Evolutionary conservation across 768 basidiomycete genomes (phyloP), one percentile per base, ranked within the genome.

Genomic region (Xerocomellus chrysenteron): DNA sequence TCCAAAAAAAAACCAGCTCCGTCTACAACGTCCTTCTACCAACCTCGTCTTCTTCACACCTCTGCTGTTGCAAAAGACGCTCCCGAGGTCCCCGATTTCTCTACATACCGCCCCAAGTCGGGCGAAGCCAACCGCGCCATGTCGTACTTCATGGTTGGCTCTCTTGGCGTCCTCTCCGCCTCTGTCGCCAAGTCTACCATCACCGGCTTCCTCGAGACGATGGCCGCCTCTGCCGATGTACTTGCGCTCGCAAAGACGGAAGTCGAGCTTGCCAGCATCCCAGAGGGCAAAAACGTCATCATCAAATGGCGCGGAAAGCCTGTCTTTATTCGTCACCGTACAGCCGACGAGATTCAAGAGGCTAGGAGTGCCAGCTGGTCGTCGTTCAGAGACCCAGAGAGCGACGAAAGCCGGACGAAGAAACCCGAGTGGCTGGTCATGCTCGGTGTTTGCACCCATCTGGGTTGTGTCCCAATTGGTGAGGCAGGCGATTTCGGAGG

Each of bases 231-330:
- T 39, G 94, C 96, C 36, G 97, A 99, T 70, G 96, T 99, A 51
- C 86, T 98, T 65, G 97, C 97, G 48, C 82, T 98, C 62, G 97
- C 97, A 58, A 98, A 98, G 79, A 92, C 98, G 59, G 97, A 99
- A 76, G 86, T 99, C 57, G 93, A 96, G 39, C 85, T 99, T 58
- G 75, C 77, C 52, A 78, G 75, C 58, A 98, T 99, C 68, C 97
- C 97, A 37, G 94, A 98, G 82, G 94, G 94, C 74, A 95, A 94
- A 84, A 95, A 96, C 71, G 90, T 89, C 64, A 86, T 96, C 75
- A 91, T 95, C 78, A 94, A 98, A 80, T 99, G 97, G 97, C 91
- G 97, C 69, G 97, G 97, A 74, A 99, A 99, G 82, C 97, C 97
- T 62, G 97, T 99, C 52, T 98, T 98, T 81, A 94, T 99, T 73